Conservation (phyloP, 2,329 filamentous ascomycete species). For the Alternaria sp. region DNA sequence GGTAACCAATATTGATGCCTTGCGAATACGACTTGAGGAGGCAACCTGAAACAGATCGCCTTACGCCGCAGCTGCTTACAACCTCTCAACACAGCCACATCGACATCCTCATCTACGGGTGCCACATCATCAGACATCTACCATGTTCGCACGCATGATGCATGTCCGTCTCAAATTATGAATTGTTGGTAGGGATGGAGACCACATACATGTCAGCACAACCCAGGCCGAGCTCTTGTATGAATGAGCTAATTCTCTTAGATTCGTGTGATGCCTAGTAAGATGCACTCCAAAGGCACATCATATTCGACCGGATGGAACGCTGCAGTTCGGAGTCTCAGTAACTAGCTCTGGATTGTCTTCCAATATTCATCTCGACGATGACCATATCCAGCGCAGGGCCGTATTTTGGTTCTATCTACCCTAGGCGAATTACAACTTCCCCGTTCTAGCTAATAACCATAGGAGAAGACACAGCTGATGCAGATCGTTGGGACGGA, state of each 20-base stretch:
- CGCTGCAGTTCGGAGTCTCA: neutral
- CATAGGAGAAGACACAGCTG: neutral
- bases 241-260: neutral
- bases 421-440: neutral
- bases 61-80: constrained; percentile 11
- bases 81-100: constrained; percentile 19
- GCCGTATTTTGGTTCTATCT: neutral
- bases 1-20: constrained; percentile 24
- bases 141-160: neutral
- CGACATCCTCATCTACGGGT: neutral
- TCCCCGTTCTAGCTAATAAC: neutral
- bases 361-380: too few relatives aligned
- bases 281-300: neutral
- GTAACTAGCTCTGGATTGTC: neutral
- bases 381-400: neutral
- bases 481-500: neutral
- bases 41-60: constrained; percentile 21
- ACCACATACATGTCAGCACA: neutral
- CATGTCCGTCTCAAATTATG: neutral
- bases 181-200: neutral
- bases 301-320: neutral
- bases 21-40: constrained; percentile 10
- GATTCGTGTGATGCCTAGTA: neutral
- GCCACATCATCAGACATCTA: neutral
- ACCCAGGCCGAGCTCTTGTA: neutral